Percentiles rank a stretch among this genome's conserved stretches.
Conservation (phyloP, 371 early-diverging fungal genomes). For the Thermomucor indicae-seudaticae region DNA sequence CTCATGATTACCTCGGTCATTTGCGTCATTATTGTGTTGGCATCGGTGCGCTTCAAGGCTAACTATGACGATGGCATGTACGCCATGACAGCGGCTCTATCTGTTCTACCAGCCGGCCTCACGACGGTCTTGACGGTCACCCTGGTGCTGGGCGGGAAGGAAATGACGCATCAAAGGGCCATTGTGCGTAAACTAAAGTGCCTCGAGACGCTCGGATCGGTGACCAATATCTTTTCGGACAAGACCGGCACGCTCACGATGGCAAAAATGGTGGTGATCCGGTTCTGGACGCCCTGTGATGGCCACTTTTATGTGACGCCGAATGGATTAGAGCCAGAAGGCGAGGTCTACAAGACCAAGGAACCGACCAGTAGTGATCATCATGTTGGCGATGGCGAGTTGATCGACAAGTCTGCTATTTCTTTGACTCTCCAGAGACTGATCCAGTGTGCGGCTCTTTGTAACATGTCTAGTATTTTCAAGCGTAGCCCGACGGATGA, state of each 20-base stretch:
- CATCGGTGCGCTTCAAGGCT: constrained; percentile 19
- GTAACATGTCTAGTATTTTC: constrained; percentile 55
- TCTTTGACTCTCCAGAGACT: constrained; percentile 12
- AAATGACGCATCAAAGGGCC: constrained; percentile 77
- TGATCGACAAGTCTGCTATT: constrained; percentile 13
- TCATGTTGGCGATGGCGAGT: background rate
- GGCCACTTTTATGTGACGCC: constrained; percentile 58
- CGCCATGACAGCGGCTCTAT: constrained; percentile 67
- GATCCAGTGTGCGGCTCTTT: constrained; percentile 42
- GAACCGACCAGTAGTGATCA: constrained; percentile 1
- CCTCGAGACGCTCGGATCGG: constrained; percentile 83
- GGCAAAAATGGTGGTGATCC: constrained; percentile 37
- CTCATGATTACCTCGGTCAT: constrained; percentile 49
- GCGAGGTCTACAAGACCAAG: constrained; percentile 41
- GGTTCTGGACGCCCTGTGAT: constrained; percentile 61
- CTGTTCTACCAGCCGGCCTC: constrained; percentile 96
- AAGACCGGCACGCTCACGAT: constrained; percentile 64
- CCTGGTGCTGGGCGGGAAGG: constrained; percentile 84
- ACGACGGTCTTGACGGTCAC: constrained; percentile 88
- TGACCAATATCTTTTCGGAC: constrained; percentile 90
- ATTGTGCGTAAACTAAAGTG: constrained; percentile 27
- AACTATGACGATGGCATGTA: constrained; percentile 22
- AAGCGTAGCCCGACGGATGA: constrained; percentile 16
- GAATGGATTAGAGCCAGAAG: constrained; percentile 58
- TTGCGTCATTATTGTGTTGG: constrained; percentile 41